These are phyloP conservation scores for Herpetomonas tarakana DNA, from an alignment of 208 protist species.

Conservation along the genomic window DNA sequence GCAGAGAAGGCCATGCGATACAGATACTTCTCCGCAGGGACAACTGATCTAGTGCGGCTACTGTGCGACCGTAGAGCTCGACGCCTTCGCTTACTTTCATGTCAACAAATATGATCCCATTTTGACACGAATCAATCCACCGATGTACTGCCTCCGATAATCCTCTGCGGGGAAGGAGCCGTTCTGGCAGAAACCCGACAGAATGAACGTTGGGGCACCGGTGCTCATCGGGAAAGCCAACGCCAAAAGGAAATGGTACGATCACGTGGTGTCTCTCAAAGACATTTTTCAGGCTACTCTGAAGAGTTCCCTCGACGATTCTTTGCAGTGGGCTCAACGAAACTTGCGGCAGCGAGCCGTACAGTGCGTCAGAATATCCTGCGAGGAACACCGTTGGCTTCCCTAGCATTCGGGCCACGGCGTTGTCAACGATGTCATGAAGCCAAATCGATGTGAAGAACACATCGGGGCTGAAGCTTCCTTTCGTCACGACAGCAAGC, in stretches of 20 bases:
- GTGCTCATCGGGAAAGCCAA: conserved; percentile 22
- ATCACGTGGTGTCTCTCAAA: conserved; percentile 26
- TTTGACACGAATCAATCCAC: conserved; percentile 14
- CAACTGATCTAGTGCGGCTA: neutral
- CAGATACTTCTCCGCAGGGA: neutral
- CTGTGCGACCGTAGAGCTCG: neutral
- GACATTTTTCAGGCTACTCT: neutral
- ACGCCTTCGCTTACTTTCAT: neutral
- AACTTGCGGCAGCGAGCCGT: neutral
- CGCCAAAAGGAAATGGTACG: conserved; percentile 27
- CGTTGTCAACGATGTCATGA: neutral
- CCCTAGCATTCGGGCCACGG: conserved; percentile 8
- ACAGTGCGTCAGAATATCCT: neutral
- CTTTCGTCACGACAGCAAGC: neutral
- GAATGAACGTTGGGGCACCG: conserved; percentile 36
- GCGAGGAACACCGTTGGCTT: conserved; percentile 17
- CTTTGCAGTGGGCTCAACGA: neutral
- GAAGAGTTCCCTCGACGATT: no score
- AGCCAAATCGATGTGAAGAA: neutral
- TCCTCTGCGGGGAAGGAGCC: conserved; percentile 5
- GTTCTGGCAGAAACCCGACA: conserved; percentile 34
- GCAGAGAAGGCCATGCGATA: neutral
- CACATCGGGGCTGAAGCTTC: neutral
- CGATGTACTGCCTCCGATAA: neutral
- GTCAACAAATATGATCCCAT: conserved; percentile 22